Conservation (phyloP, 2,329 filamentous ascomycete species). For the Stenocarpella maydis region DNA sequence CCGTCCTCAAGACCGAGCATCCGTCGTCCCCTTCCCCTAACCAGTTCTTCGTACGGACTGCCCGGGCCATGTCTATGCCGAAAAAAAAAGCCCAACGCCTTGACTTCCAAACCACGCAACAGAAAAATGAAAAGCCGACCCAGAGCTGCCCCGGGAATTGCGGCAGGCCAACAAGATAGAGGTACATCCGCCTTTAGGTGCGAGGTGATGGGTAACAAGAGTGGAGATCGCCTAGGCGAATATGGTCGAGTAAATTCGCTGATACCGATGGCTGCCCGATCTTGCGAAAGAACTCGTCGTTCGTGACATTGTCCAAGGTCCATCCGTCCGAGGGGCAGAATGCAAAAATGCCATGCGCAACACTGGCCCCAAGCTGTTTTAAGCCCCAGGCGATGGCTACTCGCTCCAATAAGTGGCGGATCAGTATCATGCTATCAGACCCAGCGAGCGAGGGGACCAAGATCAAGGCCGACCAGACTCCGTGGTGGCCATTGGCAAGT, state of each 20-base stretch:
- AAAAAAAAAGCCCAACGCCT: slow-evolving; percentile 29
- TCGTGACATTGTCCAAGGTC: neutral
- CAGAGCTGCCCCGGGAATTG: neutral
- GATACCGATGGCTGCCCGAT: slow-evolving; percentile 2
- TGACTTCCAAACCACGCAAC: slow-evolving; percentile 16
- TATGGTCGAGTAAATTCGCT: neutral
- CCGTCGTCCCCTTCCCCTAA: neutral
- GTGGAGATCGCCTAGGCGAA: neutral
- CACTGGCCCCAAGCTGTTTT: neutral
- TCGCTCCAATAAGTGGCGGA: neutral
- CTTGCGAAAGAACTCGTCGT: neutral
- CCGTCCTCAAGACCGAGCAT: slow-evolving; percentile 12
- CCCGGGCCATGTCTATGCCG: slow-evolving; percentile 32
- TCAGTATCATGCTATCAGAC: neutral
- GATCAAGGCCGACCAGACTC: neutral
- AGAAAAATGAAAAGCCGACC: slow-evolving; percentile 25
- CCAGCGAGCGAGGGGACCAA: too few species aligned
- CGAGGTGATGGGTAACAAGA: neutral
- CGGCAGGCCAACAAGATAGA: slow-evolving; percentile 3
- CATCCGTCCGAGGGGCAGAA: neutral
- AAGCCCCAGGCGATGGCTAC: neutral
- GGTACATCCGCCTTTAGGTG: neutral
- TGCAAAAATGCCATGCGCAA: neutral
- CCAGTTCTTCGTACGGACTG: slow-evolving; percentile 15
- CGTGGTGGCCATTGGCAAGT: neutral